phyloP scores from a whole-genome alignment of 495 filamentous ascomycete species.

The Hapsidospora chrysogenum region DNA sequence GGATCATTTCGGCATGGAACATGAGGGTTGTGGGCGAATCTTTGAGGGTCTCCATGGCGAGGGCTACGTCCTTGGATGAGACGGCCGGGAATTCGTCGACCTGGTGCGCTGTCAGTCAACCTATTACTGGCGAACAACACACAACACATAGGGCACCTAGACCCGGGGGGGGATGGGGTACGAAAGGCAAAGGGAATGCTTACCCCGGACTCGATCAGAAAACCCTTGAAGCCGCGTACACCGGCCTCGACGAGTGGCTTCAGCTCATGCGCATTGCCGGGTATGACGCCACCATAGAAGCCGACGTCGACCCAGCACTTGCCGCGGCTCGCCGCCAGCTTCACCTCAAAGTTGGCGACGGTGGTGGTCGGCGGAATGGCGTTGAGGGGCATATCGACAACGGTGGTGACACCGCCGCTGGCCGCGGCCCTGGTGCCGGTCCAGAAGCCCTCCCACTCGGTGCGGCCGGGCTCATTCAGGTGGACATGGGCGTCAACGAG shows the following conservation, averaged over 20 bases:
- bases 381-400: slow-evolving; percentile 96
- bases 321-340: slow-evolving; percentile 67
- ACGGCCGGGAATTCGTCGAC: slow-evolving; percentile 94
- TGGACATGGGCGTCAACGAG: slow-evolving; percentile 96
- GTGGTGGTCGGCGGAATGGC: slow-evolving; percentile 95
- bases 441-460: slow-evolving; percentile 97
- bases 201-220: slow-evolving; percentile 91
- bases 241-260: slow-evolving; percentile 68
- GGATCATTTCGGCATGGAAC: slow-evolving; percentile 98
- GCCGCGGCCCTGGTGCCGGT: slow-evolving; percentile 88
- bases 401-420: slow-evolving; percentile 93
- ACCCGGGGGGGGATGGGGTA: too few species aligned
- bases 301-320: slow-evolving; percentile 98
- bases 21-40: slow-evolving; percentile 72
- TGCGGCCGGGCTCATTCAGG: slow-evolving; percentile 91
- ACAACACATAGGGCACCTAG: too few species aligned
- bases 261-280: slow-evolving; percentile 70
- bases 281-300: slow-evolving; percentile 92
- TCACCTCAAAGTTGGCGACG: slow-evolving; percentile 61
- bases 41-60: slow-evolving; percentile 63
- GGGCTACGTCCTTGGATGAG: slow-evolving; percentile 56
- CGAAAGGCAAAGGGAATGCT: too few species aligned
- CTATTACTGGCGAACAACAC: too few species aligned
- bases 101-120: slow-evolving; percentile 22
- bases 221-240: slow-evolving; percentile 93